Base-by-base conservation (phyloP, 192 early-diverging fungal genomes). In the Powellomyces hirtus region DNA sequence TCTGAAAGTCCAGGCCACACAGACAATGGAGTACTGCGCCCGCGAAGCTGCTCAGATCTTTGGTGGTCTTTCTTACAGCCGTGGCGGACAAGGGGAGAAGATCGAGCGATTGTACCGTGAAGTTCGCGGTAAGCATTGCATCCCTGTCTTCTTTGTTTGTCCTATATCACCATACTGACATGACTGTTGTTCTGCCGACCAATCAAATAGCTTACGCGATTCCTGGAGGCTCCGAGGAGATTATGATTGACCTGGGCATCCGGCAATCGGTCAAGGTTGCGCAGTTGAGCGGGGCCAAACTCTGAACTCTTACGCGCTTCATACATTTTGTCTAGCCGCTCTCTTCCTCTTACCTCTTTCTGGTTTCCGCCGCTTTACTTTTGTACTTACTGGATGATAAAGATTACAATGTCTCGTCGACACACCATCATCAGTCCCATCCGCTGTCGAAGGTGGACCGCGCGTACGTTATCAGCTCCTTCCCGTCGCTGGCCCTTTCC, bases 21-120 rank as follows among this genome's bases (percentile, higher is more conserved):
- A 90, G 67, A 94, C 91, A 5, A 87, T 94, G 66, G 92, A 94
- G 69, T 94, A 72, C 73, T 92, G 91, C 71, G 91, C 91, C 27
- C 85, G 93, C 55, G 93, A 94, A 78, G 93, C 93, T 7, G 81
- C 89, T n/a, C 93, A 93, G 75, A 93, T 94, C 68, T 92, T 93
- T 84, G 93, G 93, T 62, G 93, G 93, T 35, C 61, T 94, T 30
- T 70, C 87, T 0, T 94, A 93, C 58, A 82, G 86, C n/a, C 83
- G 90, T 50, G 93, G 93, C 31, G 89, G 84, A 8, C 80, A 82
- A 63, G 83, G 81, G 8, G 83, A 85, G 61, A 67, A 75, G 38
- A 84, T 94, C 18, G 93, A 94, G 81, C 79, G 93, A 62, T 74
- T 93, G 30, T 92, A 92, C 74, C 85, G 93, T 66, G 93, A 94